These are phyloP conservation scores for Backusella westeae DNA, from an alignment of 192 early-diverging fungal species.

Conservation along the genomic window DNA sequence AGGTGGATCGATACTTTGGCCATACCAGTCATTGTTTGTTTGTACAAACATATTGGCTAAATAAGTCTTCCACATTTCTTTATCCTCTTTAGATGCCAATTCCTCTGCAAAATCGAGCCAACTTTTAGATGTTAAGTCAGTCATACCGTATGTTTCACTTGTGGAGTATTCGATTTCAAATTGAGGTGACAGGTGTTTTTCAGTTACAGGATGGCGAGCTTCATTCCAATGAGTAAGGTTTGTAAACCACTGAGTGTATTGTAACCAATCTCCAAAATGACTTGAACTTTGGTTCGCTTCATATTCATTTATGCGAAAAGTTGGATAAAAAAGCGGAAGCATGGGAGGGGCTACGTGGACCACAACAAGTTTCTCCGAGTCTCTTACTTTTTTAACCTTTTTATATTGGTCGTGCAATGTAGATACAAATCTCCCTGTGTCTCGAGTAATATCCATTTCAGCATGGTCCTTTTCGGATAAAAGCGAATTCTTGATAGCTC, in stretches of 20 bases:
- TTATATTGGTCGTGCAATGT: constrained; percentile 20
- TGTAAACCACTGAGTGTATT: constrained; percentile 42
- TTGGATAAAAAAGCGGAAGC: constrained; percentile 61
- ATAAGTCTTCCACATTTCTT: constrained; percentile 29
- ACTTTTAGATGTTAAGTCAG: constrained; percentile 41
- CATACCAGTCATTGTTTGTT: constrained; percentile 18
- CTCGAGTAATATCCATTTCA: constrained; percentile 2
- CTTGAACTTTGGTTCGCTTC: constrained; percentile 17
- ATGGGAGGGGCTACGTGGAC: constrained; percentile 57
- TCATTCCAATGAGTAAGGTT: constrained; percentile 42
- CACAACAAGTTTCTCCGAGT: constrained; percentile 1
- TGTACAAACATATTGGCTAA: constrained; percentile 38
- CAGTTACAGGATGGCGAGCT: not conserved
- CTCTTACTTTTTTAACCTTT: not conserved
- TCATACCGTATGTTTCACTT: constrained; percentile 42
- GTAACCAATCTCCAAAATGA: constrained; percentile 34
- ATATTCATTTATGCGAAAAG: constrained; percentile 61
- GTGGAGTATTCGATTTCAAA: constrained; percentile 52
- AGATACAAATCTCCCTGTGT: constrained; percentile 1
- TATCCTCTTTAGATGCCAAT: constrained; percentile 20
- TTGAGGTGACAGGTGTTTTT: constrained; percentile 17
- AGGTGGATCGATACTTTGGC: constrained; percentile 3
- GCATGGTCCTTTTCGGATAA: not conserved
- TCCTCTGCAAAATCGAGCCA: constrained; percentile 44
- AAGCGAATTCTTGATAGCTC: constrained; percentile 8